Conservation (phyloP, 495 filamentous ascomycete genomes). For the Aspergillus sclerotioniger region DNA sequence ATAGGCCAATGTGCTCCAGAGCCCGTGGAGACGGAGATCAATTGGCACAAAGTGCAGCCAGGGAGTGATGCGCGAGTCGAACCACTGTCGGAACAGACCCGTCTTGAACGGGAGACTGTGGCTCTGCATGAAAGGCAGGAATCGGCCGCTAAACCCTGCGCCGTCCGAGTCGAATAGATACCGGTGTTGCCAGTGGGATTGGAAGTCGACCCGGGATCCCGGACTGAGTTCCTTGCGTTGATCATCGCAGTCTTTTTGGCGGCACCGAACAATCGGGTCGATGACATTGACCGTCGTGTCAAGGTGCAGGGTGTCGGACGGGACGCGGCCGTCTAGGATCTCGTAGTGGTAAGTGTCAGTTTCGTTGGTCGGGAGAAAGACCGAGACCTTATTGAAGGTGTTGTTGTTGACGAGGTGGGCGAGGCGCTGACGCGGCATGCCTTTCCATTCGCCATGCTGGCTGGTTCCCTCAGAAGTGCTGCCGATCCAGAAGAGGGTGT, state of each 20-base stretch:
- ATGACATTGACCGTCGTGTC: conserved; percentile 46
- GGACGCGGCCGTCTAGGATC: conserved; percentile 34
- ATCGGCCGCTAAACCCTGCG: conserved; percentile 63
- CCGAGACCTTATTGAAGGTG: conserved; percentile 41
- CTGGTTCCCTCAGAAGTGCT: conserved; percentile 58
- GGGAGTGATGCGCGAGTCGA: conserved; percentile 62
- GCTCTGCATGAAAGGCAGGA: conserved; percentile 62
- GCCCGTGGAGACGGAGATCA: conserved; percentile 63
- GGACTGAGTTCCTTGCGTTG: conserved; percentile 52
- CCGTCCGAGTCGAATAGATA: conserved; percentile 68
- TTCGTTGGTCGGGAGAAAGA: conserved; percentile 36
- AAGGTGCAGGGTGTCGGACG: conserved; percentile 26
- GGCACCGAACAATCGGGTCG: conserved; percentile 52
- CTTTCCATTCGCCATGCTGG: conserved; percentile 52
- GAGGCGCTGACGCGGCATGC: conserved; percentile 59
- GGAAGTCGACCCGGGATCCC: conserved; percentile 44
- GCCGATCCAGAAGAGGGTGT: conserved; percentile 52
- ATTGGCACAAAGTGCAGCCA: conserved; percentile 80
- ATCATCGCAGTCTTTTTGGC: conserved; percentile 48
- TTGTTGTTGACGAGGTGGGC: conserved; percentile 54
- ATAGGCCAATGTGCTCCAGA: conserved; percentile 65
- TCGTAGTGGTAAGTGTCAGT: conserved; percentile 35
- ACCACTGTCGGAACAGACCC: conserved; percentile 73
- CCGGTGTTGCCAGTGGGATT: conserved; percentile 61
- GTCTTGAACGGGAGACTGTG: conserved; percentile 60